A percentile compares a stretch with the other conserved stretches of the same genome.
phyloP scores from a whole-genome alignment of 2,329 filamentous ascomycete species.

The Fusarium verrucosum region DNA sequence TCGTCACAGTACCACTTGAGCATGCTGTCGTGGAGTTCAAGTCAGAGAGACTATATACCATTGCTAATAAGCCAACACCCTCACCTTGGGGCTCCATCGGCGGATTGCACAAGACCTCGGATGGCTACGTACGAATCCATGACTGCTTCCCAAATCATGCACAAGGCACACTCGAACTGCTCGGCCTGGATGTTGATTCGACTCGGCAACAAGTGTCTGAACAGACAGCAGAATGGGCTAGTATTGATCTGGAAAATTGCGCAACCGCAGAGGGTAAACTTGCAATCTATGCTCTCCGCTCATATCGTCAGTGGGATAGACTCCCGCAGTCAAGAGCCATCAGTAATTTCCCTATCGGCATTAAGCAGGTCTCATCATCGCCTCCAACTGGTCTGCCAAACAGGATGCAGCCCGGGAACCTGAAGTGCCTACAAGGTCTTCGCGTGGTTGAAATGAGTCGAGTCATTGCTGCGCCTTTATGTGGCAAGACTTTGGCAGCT shows the following conservation, averaged over 20 bases:
- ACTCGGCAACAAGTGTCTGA: constrained; percentile 52
- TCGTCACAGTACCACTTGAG: constrained; percentile 54
- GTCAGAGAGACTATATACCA: constrained; percentile 59
- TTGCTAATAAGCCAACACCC: constrained; percentile 51
- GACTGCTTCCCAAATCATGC: constrained; percentile 63
- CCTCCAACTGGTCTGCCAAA: neutral
- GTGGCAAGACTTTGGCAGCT: constrained; percentile 72
- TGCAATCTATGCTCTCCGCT: constrained; percentile 61
- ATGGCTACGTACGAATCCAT: constrained; percentile 65
- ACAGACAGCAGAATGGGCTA: constrained; percentile 53
- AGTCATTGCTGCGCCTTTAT: constrained; percentile 75
- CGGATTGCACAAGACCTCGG: constrained; percentile 60
- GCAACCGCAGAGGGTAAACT: constrained; percentile 51
- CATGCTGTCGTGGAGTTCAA: constrained; percentile 63
- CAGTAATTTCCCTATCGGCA: constrained; percentile 56
- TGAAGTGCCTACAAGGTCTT: constrained; percentile 62
- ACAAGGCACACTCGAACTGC: constrained; percentile 53
- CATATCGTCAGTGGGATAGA: constrained; percentile 61
- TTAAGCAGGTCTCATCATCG: constrained; percentile 48
- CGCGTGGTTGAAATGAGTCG: constrained; percentile 77
- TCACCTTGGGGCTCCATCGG: constrained; percentile 56
- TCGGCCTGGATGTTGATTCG: constrained; percentile 50
- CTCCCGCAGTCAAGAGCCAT: constrained; percentile 58
- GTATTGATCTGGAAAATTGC: constrained; percentile 58
- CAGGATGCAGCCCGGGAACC: neutral